Percentiles rank a stretch among this genome's conserved stretches.
Evolutionary conservation across 805 yeast species (phyloP).

Genomic region (Ogataea chonburiensis): DNA sequence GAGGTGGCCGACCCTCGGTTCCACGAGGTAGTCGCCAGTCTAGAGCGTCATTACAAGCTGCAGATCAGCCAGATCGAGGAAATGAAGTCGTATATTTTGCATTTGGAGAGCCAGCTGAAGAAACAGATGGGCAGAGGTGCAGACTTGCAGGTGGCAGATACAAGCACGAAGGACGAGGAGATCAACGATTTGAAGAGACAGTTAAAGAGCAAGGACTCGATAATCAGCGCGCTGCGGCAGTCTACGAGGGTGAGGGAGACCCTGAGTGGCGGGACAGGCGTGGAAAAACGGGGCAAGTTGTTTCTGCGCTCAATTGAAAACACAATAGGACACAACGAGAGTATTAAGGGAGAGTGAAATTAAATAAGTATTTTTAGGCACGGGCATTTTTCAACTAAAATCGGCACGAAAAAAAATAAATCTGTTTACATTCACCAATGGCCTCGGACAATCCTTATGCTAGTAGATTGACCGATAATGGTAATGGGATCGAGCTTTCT

Average conservation of each 20-base stretch:
- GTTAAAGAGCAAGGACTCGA: conserved; percentile 70
- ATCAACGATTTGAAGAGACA: conserved; percentile 61
- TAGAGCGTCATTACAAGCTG: conserved; percentile 48
- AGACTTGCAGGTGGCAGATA: conserved; percentile 4
- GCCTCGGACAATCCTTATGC: conserved; percentile 27
- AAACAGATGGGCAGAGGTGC: conserved; percentile 30
- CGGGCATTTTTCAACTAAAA: conserved; percentile 1
- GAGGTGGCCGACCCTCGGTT: conserved; percentile 33
- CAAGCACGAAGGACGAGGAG: conserved; percentile 61
- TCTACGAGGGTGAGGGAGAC: conserved; percentile 57
- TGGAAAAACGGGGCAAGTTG: conserved; percentile 12
- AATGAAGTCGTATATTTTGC: conserved; percentile 55
- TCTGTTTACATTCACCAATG: conserved; percentile 16
- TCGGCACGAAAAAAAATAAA: conserved; percentile 8
- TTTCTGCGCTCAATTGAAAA: conserved; percentile 22
- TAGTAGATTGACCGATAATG: conserved; percentile 17
- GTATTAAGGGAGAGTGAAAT: conserved; percentile 3
- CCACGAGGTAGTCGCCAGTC: conserved; percentile 44
- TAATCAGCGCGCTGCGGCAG: conserved; percentile 70
- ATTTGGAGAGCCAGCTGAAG: conserved; percentile 57
- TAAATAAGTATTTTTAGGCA: background rate
- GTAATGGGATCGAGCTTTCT: conserved; percentile 9
- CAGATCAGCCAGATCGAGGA: conserved; percentile 56
- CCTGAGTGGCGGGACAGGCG: conserved; percentile 8
- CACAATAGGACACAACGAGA: conserved; percentile 12